Evolutionary conservation across 805 yeast genomes (phyloP).

Genomic region (Wickerhamiella bombiphila): DNA sequence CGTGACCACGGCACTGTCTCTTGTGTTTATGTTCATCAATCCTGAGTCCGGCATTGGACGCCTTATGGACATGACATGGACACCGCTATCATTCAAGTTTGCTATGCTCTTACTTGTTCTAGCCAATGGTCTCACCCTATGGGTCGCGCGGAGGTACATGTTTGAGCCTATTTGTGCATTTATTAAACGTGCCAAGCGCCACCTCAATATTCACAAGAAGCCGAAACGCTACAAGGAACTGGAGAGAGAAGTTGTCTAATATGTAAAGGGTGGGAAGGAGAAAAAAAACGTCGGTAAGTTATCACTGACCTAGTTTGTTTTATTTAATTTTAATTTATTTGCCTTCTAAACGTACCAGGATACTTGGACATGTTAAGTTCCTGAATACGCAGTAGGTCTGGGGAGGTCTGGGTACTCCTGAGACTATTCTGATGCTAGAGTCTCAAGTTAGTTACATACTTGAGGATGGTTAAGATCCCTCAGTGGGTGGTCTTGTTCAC

Average conservation of each 20-base stretch:
- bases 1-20: constrained; percentile 36
- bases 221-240: constrained; percentile 26
- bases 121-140: constrained; percentile 36
- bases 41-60: constrained; percentile 43
- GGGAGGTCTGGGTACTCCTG: background rate
- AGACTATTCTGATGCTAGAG: too few relatives aligned
- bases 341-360: too few relatives aligned
- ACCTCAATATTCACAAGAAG: constrained; percentile 16
- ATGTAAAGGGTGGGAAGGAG: too few relatives aligned
- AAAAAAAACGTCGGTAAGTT: background rate
- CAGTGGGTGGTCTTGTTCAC: too few relatives aligned
- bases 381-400: background rate
- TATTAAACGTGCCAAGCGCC: constrained; percentile 9
- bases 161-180: constrained; percentile 25
- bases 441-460: too few relatives aligned
- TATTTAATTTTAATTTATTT: constrained; percentile 1
- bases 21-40: constrained; percentile 35
- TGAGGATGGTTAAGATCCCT: too few relatives aligned
- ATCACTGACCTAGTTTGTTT: background rate
- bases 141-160: constrained; percentile 31
- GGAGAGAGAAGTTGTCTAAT: constrained; percentile 12
- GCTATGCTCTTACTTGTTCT: constrained; percentile 27
- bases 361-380: background rate
- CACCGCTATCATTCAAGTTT: constrained; percentile 36
- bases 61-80: constrained; percentile 60